Conservation (phyloP, 1,284 basidiomycete genomes). For the Athelia sp. region DNA sequence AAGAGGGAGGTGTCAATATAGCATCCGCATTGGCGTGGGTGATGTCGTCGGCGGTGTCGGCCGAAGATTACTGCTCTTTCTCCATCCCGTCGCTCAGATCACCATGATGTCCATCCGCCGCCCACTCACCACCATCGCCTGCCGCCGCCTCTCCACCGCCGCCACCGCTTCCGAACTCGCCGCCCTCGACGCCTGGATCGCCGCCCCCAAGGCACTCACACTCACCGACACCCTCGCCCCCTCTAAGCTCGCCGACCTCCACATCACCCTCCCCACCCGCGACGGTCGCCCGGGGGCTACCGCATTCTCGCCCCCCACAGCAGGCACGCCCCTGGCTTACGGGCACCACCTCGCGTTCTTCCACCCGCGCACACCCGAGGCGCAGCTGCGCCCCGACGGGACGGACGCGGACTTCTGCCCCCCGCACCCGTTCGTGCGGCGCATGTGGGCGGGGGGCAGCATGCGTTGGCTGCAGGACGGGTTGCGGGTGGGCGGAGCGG, state of each 20-base stretch:
- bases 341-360: slow-evolving; percentile 77
- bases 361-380: slow-evolving; percentile 59
- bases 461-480: slow-evolving; percentile 58
- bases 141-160: not conserved
- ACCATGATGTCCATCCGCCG: not conserved
- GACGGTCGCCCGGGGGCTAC: slow-evolving; percentile 37
- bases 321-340: slow-evolving; percentile 42
- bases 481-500: slow-evolving; percentile 52
- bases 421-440: slow-evolving; percentile 66
- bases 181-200: slow-evolving; percentile 48
- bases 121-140: not conserved
- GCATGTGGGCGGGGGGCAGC: slow-evolving; percentile 83
- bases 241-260: slow-evolving; percentile 55
- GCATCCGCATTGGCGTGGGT: too few species aligned
- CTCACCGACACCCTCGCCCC: slow-evolving; percentile 41
- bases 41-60: too few species aligned
- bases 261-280: slow-evolving; percentile 68
- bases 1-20: too few species aligned
- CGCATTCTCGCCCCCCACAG: slow-evolving; percentile 34
- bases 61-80: too few species aligned
- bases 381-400: slow-evolving; percentile 58
- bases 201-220: slow-evolving; percentile 33
- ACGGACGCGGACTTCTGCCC: slow-evolving; percentile 70
- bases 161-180: slow-evolving; percentile 10
- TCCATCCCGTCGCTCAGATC: too few species aligned